phyloP scores from a whole-genome alignment of 1,284 basidiomycete genomes.

The Ceratobasidium theobromae region DNA sequence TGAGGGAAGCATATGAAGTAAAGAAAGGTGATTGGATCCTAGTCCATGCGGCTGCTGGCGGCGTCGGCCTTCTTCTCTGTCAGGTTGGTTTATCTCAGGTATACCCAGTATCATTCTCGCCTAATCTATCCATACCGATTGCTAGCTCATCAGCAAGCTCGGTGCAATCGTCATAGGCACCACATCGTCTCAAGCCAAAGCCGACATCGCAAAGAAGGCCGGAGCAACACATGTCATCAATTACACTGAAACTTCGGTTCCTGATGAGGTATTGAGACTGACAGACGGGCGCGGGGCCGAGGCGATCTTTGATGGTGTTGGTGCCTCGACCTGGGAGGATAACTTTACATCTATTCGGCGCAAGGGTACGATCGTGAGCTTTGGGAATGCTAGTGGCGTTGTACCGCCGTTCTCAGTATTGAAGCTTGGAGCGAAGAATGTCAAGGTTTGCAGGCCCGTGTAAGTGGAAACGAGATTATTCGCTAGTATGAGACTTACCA shows the following conservation, averaged over 20 bases:
- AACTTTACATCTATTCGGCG: conserved; percentile 79
- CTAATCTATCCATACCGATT: conserved; percentile 55
- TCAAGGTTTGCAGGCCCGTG: conserved; percentile 77
- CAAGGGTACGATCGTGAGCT: conserved; percentile 83
- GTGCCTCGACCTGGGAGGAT: conserved; percentile 69
- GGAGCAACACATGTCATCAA: conserved; percentile 89
- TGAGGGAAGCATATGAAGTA: conserved; percentile 82
- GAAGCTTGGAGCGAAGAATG: conserved; percentile 78
- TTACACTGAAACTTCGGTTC: conserved; percentile 68
- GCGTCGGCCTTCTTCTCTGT: conserved; percentile 53
- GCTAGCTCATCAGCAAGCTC: conserved; percentile 50
- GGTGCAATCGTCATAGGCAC: conserved; percentile 94
- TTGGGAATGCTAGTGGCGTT: conserved; percentile 89
- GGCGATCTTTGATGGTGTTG: conserved; percentile 91
- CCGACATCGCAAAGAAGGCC: conserved; percentile 72
- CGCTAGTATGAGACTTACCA: not conserved
- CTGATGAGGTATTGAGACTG: conserved; percentile 70
- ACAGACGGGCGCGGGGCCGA: conserved; percentile 84
- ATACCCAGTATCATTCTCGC: conserved; percentile 9
- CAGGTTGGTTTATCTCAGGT: conserved; percentile 43
- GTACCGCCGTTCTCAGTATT: conserved; percentile 72
- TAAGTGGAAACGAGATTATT: conserved; percentile 45
- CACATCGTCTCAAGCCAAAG: conserved; percentile 85
- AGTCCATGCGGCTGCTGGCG: conserved; percentile 89
- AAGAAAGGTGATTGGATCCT: conserved; percentile 73